Base-by-base conservation (phyloP, 2,329 filamentous ascomycete genomes). In the Colletotrichum lini region DNA sequence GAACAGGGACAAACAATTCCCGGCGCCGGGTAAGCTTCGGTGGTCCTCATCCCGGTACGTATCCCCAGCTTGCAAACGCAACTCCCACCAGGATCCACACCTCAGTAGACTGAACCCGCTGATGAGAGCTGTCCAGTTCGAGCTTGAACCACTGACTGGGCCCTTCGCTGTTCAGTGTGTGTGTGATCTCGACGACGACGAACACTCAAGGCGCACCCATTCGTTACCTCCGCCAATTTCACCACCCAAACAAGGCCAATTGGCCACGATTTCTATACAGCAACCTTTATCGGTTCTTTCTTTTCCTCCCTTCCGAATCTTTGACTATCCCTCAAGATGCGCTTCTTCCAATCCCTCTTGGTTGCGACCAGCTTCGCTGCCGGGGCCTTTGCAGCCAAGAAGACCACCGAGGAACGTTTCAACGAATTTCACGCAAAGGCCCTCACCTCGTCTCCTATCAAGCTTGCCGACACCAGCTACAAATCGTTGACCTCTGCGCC, bases 401-500 rank as follows among this genome's bases (percentile, higher is more conserved):
- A 93, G 80, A 84, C 90, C 59, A 77, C 81, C 50, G 83, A 79
- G 73, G 90, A 94, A 80, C 90, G 89, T 78, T 98, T 96, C 85
- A 80, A 88, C 73, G 87, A 90, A 70, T 96, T 91, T 84, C 90
- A 92, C 79, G 80, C 89, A 74, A 91, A 95, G 80, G 86, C 92
- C 70, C 87, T 91, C 69, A 85, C 87, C 53, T 88, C 89, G 4
- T 83, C 88, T 35, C 92, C 95, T 6, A 78, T 98, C 79, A 94
- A 94, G 84, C 90, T 99, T 75, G 88, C 92, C 81, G 95, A 98
- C 81, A 83, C 84, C 30, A 85, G 87, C 58, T 99, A 96, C 86
- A 87, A 89, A 75, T 89, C 93, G 75, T 84, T 98, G 75, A 97
- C 94, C 3, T 84, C 89, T 18, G 83, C 89, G 1, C 94, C 95